Conservation (phyloP, 2,329 filamentous ascomycete species). For the Phoma sp. region DNA sequence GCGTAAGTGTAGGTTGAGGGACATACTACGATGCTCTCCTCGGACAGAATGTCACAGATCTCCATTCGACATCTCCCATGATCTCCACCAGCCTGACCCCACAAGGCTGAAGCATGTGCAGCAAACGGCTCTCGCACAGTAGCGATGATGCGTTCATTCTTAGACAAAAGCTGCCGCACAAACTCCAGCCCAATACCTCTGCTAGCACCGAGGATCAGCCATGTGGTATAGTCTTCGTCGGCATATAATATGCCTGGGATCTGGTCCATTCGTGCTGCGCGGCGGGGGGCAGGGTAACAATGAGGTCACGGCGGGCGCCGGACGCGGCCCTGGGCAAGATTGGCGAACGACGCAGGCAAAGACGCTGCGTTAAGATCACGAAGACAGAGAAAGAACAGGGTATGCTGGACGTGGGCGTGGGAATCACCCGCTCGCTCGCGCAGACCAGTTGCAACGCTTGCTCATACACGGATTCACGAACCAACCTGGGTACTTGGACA, state of each 20-base stretch:
- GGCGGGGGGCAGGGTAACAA: conserved; percentile 15
- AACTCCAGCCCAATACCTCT: conserved; percentile 61
- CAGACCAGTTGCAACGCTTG: conserved; percentile 12
- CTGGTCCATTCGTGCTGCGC: conserved; percentile 46
- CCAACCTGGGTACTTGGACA: conserved; percentile 13
- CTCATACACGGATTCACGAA: conserved; percentile 10
- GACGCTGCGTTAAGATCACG: conserved; percentile 4
- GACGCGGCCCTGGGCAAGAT: neutral
- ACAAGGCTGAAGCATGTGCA: conserved; percentile 49
- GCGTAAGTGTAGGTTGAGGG: neutral
- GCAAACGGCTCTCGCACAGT: conserved; percentile 55
- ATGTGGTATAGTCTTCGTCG: conserved; percentile 51
- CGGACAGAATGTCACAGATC: conserved; percentile 60
- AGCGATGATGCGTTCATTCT: conserved; percentile 58
- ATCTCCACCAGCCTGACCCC: conserved; percentile 50
- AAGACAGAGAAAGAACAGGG: conserved; percentile 4
- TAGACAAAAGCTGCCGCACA: conserved; percentile 55
- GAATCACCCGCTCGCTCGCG: conserved; percentile 7
- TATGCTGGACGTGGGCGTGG: conserved; percentile 6
- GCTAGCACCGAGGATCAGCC: conserved; percentile 55
- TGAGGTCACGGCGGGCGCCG: conserved; percentile 13
- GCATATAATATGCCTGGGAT: conserved; percentile 52
- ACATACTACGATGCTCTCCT: conserved; percentile 56
- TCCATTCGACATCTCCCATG: conserved; percentile 56
- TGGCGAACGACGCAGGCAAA: conserved; percentile 4